phyloP scores from a whole-genome alignment of 495 filamentous ascomycete species.

The Penicillium malachiteum region DNA sequence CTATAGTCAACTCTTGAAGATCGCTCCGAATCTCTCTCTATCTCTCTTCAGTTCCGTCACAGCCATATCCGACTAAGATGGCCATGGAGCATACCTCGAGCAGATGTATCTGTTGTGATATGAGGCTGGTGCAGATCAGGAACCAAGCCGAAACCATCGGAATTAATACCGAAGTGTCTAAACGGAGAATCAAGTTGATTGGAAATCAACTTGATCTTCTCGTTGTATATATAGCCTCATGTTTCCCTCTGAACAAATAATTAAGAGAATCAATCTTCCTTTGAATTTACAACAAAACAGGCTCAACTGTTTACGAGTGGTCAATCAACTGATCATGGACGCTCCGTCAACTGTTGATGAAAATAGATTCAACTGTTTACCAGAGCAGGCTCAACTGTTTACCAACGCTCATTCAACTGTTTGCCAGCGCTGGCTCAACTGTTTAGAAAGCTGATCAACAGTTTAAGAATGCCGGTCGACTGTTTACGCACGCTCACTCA shows the following conservation, averaged over 20 bases:
- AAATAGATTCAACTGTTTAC: background rate
- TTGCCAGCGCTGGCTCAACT: background rate
- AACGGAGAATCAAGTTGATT: too few relatives aligned
- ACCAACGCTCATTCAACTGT: background rate
- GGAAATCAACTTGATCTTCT: too few relatives aligned
- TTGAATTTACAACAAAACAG: too few relatives aligned
- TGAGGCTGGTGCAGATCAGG: too few relatives aligned
- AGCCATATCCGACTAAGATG: background rate
- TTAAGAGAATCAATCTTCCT: too few relatives aligned
- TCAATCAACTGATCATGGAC: too few relatives aligned
- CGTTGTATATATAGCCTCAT: too few relatives aligned
- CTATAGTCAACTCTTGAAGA: constrained; percentile 1
- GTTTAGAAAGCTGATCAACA: background rate
- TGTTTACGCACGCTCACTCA: background rate
- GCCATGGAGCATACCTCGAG: background rate
- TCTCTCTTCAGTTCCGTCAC: background rate
- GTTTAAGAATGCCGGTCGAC: background rate
- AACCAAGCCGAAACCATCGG: too few relatives aligned
- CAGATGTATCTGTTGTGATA: background rate
- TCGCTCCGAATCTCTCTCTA: background rate
- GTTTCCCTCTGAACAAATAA: too few relatives aligned
- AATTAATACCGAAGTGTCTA: too few relatives aligned
- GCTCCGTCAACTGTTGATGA: too few relatives aligned
- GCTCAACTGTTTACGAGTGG: background rate
- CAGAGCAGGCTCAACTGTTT: background rate